Evolutionary conservation across 192 early-diverging fungal species (phyloP).

Genomic region (Diversispora eburnea): DNA sequence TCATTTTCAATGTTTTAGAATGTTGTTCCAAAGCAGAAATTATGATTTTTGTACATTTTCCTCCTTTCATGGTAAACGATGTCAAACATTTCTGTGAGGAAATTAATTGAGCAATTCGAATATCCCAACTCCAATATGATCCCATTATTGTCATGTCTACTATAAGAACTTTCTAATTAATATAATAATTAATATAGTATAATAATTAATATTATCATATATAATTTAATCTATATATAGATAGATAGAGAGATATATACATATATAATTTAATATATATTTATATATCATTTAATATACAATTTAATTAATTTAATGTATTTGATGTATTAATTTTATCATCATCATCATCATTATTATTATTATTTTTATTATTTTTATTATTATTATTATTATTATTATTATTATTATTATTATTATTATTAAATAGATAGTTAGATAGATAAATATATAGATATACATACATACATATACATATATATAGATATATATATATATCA

Average conservation of each 20-base stretch:
- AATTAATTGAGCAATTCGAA: background rate
- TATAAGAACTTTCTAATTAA: background rate
- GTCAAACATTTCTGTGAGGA: background rate
- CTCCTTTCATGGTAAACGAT: background rate
- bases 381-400: no score
- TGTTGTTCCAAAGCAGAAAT: constrained; percentile 1
- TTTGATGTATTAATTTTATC: no score
- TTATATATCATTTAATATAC: no score
- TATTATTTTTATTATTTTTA: no score
- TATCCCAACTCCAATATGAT: background rate
- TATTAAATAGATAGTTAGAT: background rate
- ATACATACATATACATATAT: background rate
- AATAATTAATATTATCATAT: background rate
- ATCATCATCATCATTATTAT: no score
- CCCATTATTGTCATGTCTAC: constrained; percentile 1
- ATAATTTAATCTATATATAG: background rate
- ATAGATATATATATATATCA: background rate
- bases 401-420: background rate
- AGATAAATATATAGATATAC: background rate
- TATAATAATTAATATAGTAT: background rate
- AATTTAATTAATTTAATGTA: no score
- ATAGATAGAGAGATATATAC: background rate
- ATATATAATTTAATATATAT: no score
- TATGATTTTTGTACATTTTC: background rate
- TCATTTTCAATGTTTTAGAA: background rate